These are phyloP conservation scores for Verticillium tricorpus DNA, from an alignment of 2,329 filamentous ascomycete species.

Conservation along the genomic window DNA sequence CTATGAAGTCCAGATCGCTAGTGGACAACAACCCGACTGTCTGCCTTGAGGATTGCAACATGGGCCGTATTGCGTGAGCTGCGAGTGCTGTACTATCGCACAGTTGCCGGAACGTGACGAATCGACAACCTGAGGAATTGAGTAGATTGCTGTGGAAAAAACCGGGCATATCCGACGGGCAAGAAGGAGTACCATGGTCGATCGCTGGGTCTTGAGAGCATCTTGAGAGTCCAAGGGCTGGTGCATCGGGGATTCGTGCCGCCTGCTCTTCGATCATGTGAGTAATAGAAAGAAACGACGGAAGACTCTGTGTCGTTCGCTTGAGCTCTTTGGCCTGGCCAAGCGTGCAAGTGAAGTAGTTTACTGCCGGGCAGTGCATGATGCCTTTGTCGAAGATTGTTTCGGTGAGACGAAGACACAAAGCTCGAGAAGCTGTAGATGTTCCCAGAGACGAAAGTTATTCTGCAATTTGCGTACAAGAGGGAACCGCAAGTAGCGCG, in stretches of 20 bases:
- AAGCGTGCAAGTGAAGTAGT: slow-evolving; percentile 59
- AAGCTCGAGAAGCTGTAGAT: not conserved
- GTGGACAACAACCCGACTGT: slow-evolving; percentile 48
- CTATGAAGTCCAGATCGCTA: slow-evolving; percentile 53
- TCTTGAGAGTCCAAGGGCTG: slow-evolving; percentile 46
- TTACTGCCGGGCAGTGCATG: slow-evolving; percentile 16
- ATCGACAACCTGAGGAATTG: slow-evolving; percentile 3
- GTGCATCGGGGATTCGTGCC: slow-evolving; percentile 24
- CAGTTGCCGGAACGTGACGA: slow-evolving; percentile 24
- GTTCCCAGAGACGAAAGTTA: not conserved
- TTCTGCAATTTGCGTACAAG: not conserved
- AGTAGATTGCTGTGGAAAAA: not conserved
- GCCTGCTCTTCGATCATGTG: slow-evolving; percentile 47
- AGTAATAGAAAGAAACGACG: slow-evolving; percentile 39
- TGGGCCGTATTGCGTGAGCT: slow-evolving; percentile 19
- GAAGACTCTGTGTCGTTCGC: slow-evolving; percentile 20
- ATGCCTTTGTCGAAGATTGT: not conserved
- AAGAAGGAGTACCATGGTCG: not conserved
- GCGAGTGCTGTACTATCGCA: slow-evolving; percentile 25
- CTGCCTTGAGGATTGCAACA: not conserved
- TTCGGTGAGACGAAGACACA: not conserved
- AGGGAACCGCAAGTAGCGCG: not conserved
- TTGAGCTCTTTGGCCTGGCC: slow-evolving; percentile 42
- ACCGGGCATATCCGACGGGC: not conserved
- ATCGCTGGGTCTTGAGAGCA: slow-evolving; percentile 5